Evolutionary conservation across 495 filamentous ascomycete species (phyloP), one percentile per base, ranked within the genome.

Genomic region (Collariella sp.): DNA sequence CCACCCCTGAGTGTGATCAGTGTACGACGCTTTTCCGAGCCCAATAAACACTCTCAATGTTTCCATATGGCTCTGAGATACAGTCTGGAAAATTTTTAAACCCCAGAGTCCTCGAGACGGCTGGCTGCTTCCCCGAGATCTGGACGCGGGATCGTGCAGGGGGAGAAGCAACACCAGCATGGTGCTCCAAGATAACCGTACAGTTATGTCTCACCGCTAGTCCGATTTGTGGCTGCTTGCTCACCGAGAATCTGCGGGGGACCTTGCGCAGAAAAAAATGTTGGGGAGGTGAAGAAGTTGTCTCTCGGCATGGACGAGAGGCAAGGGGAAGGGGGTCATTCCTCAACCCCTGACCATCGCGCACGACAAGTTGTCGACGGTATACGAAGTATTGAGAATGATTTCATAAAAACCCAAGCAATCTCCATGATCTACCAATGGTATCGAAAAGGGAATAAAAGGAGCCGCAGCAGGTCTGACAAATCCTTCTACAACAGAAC

Each of bases 371-470:
- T n/a, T n/a, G n/a, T n/a, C n/a, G n/a, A n/a, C n/a, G 9, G 9
- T 31, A 9, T 31, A 31, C 26, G 26, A 31, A 4, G 26, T 31
- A 9, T 5, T 31, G 26, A n/a, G n/a, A n/a, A n/a, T n/a, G n/a
- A n/a, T n/a, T n/a, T n/a, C n/a, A n/a, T 41, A 11, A 12, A 22
- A 42, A 42, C 22, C 1, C 40, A 42, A 41, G 20, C 26, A 41
- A 43, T 56, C 48, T 56, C 36, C 54, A 60, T 60, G 49, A 50
- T 60, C 57, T 62, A 60, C 61, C 57, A 52, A 52, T 63, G 57
- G 61, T 63, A 63, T 63, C 57, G 58, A 58, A 55, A 56, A 57
- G 20, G 45, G 47, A 56, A 50, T 15, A 46, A n/a, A n/a, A 38
- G 33, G 22, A 51, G 34, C 24, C 26, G n/a, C 6, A 41, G 15